phyloP scores from a whole-genome alignment of 768 basidiomycete species.

The Lentinula sp. region DNA sequence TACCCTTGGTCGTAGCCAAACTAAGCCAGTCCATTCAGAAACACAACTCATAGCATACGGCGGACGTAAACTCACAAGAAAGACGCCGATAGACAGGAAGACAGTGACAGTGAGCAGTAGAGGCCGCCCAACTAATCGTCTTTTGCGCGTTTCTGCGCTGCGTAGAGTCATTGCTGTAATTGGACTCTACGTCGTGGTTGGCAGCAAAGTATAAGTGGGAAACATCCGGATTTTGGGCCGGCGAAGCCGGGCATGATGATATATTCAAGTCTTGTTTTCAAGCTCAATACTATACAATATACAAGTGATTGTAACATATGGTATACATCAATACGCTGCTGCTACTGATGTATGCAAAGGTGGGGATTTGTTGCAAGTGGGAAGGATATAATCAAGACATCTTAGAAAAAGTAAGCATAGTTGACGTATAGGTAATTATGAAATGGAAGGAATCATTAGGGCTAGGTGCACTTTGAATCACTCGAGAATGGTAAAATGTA shows the following conservation, averaged over 20 bases:
- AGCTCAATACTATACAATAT: too few relatives aligned
- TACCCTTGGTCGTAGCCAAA: conserved; percentile 89
- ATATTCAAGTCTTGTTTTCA: too few relatives aligned
- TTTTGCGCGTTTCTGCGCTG: neutral
- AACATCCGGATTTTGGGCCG: too few relatives aligned
- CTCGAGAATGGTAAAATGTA: conserved; percentile 32
- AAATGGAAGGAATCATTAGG: neutral
- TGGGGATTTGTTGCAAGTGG: neutral
- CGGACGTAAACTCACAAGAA: conserved; percentile 50
- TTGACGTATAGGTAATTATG: neutral
- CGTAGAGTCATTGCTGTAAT: conserved; percentile 1
- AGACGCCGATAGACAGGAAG: conserved; percentile 81
- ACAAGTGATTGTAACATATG: too few relatives aligned
- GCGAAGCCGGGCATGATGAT: too few relatives aligned
- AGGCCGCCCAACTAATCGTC: conserved; percentile 63
- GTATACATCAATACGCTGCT: too few relatives aligned
- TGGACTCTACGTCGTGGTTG: neutral
- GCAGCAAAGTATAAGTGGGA: neutral
- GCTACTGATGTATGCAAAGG: too few relatives aligned
- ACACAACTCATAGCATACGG: neutral
- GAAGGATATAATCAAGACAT: too few relatives aligned
- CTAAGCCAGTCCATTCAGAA: conserved; percentile 24
- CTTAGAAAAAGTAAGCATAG: too few relatives aligned
- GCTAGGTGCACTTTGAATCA: neutral
- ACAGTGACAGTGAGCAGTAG: conserved; percentile 75